A percentile compares a stretch with the other conserved stretches of the same genome.
phyloP scores from a whole-genome alignment of 768 basidiomycete species.

The Cystofilobasidium macerans region DNA sequence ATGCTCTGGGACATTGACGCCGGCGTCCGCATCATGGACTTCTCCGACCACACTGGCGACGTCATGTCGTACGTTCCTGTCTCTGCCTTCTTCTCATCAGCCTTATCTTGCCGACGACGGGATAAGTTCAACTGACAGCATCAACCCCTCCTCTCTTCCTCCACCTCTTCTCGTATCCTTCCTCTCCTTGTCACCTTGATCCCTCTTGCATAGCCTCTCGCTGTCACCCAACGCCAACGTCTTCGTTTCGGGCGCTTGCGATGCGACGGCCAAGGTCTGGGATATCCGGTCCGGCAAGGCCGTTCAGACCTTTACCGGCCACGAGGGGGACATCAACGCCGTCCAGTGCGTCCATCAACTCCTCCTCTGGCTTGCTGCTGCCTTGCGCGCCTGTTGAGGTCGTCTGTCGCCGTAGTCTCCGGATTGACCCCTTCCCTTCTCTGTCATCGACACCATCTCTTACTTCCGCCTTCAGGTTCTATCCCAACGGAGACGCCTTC shows the following conservation, averaged over 20 bases:
- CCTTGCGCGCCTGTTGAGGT: background rate
- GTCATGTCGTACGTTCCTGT: constrained; percentile 77
- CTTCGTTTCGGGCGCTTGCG: constrained; percentile 98
- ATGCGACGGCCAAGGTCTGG: constrained; percentile 97
- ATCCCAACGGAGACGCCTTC: constrained; percentile 98
- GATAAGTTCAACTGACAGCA: too few species aligned
- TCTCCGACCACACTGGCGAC: constrained; percentile 98
- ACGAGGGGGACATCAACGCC: constrained; percentile 98
- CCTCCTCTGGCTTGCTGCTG: background rate
- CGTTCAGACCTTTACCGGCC: constrained; percentile 95
- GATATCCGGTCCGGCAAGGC: constrained; percentile 96
- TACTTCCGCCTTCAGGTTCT: constrained; percentile 57
- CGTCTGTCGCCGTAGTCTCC: too few species aligned
- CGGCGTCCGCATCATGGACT: constrained; percentile 93
- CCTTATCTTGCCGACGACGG: too few species aligned
- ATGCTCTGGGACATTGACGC: constrained; percentile 99
- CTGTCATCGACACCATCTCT: background rate
- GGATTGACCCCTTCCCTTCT: background rate
- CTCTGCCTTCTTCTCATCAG: background rate
- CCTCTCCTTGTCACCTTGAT: too few species aligned
- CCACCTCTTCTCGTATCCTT: too few species aligned
- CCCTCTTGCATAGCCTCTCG: constrained; percentile 55
- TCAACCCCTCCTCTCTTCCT: too few species aligned
- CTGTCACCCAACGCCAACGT: constrained; percentile 86
- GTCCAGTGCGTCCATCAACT: constrained; percentile 63